Base-by-base conservation (phyloP, 2,329 filamentous ascomycete species). In the Neocatenulostroma microsporum region DNA sequence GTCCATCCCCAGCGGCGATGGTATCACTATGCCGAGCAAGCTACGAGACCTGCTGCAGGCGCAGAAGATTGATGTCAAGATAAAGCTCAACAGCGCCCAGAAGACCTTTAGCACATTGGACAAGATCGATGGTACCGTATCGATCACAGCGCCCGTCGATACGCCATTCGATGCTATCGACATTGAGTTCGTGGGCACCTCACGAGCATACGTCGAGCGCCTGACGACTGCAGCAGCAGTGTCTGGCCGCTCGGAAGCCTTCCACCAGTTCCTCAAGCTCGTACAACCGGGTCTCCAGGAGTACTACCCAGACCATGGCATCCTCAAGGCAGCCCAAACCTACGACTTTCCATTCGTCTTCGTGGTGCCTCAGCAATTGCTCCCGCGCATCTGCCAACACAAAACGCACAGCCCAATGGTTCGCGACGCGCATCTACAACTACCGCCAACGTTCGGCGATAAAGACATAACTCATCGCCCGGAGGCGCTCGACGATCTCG, bases 331-430 rank as follows among this genome's bases (percentile, higher is more conserved):
- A n/a, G 72, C 70, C 10, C 64, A 62, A 42, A 65, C 61, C 9
- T 80, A 81, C 55, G 65, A 57, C 7, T 76, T 80, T 40, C 73
- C 74, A 1, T 82, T 82, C 53, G 69, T 68, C 18, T 82, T 82
- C 50, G 74, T 76, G 37, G 66, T 82, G 2, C 78, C 78, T 0
- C 63, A 72, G 21, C 69, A 70, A 13, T 60, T 82, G 3, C 67
- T 82, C 0, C 76, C 76, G 5, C 69, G 70, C 42, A 59, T 73
- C 30, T 82, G 78, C 58, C 62, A 61, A 13, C 78, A 82, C 57
- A 48, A 54, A 25, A 64, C 68, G 13, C 62, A 62, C 17, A 70
- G 72, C 42, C 59, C 65, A 18, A 64, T 72, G 24, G 62, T 81
- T 36, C 66, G 69, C 36, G 62, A 69, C 15, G 68, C 67, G 1